phyloP scores from a whole-genome alignment of 2,329 filamentous ascomycete genomes.

The Harringtonia aguacate region DNA sequence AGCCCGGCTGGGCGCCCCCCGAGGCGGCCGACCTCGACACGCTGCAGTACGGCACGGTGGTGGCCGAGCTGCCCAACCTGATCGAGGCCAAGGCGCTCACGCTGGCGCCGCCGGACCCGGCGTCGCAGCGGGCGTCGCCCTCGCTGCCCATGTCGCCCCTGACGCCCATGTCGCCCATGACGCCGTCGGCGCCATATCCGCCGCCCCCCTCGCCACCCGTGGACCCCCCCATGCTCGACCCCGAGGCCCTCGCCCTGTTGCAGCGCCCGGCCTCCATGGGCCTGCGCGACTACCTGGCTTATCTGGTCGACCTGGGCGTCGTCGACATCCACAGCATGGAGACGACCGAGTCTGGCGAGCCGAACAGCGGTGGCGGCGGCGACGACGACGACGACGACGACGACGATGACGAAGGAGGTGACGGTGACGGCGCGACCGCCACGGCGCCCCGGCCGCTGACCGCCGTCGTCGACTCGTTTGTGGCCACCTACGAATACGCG shows the following conservation, averaged over 20 bases:
- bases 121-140: constrained; percentile 22
- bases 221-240: constrained; percentile 48
- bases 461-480: constrained; percentile 46
- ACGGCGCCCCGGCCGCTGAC: constrained; percentile 1
- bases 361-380: not conserved
- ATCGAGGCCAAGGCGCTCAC: constrained; percentile 92
- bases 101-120: constrained; percentile 51
- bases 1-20: constrained; percentile 83
- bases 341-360: not conserved
- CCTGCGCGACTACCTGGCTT: constrained; percentile 66
- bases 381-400: not conserved
- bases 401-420: not conserved
- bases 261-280: constrained; percentile 62
- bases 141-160: not conserved
- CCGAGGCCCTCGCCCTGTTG: constrained; percentile 58
- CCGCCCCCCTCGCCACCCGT: too few relatives aligned
- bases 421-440: not conserved
- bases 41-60: constrained; percentile 72
- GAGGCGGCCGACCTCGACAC: constrained; percentile 51
- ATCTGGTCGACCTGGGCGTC: constrained; percentile 58
- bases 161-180: constrained; percentile 15
- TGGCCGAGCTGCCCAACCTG: constrained; percentile 76
- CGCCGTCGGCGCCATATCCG: too few relatives aligned
- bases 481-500: constrained; percentile 70
- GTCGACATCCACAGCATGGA: constrained; percentile 22